Evolutionary conservation across 2,329 filamentous ascomycete genomes (phyloP).

Genomic region (Diaporthe australafricana): DNA sequence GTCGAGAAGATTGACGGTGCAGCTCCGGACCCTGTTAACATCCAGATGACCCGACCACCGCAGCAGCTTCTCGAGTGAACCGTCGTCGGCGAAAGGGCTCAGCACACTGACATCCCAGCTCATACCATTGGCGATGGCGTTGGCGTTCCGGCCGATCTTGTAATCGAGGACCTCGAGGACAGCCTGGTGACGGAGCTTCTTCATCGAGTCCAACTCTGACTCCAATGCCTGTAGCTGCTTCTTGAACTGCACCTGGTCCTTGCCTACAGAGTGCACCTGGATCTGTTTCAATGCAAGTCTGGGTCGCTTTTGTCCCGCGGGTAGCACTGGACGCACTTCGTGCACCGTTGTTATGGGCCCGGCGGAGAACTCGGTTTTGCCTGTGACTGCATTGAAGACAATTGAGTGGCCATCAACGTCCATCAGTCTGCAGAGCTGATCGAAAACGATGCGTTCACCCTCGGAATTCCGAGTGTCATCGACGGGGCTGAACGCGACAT

Average conservation of each 20-base stretch:
- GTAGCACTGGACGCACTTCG: slow-evolving; percentile 76
- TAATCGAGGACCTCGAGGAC: slow-evolving; percentile 85
- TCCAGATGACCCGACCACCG: slow-evolving; percentile 81
- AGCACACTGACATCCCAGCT: slow-evolving; percentile 81
- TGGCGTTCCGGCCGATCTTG: slow-evolving; percentile 71
- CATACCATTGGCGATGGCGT: slow-evolving; percentile 51
- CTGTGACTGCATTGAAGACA: slow-evolving; percentile 77
- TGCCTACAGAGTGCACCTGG: slow-evolving; percentile 66
- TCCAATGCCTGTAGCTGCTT: slow-evolving; percentile 83
- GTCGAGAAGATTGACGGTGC: slow-evolving; percentile 92
- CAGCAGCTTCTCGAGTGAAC: slow-evolving; percentile 84
- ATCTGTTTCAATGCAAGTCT: slow-evolving; percentile 82
- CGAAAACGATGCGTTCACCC: slow-evolving; percentile 66
- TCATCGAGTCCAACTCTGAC: slow-evolving; percentile 79
- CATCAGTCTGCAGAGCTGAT: slow-evolving; percentile 72
- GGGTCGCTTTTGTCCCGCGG: slow-evolving; percentile 65
- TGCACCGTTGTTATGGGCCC: slow-evolving; percentile 77
- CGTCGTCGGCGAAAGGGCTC: slow-evolving; percentile 82
- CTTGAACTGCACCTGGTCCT: slow-evolving; percentile 74
- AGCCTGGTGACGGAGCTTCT: slow-evolving; percentile 79
- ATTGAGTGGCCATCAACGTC: slow-evolving; percentile 73
- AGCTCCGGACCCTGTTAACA: slow-evolving; percentile 82
- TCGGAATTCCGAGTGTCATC: slow-evolving; percentile 48
- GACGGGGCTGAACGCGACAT: slow-evolving; percentile 26
- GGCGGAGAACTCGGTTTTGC: slow-evolving; percentile 73